Conservation (phyloP, 2,329 filamentous ascomycete genomes). For the Dryadomyces sulphureus region DNA sequence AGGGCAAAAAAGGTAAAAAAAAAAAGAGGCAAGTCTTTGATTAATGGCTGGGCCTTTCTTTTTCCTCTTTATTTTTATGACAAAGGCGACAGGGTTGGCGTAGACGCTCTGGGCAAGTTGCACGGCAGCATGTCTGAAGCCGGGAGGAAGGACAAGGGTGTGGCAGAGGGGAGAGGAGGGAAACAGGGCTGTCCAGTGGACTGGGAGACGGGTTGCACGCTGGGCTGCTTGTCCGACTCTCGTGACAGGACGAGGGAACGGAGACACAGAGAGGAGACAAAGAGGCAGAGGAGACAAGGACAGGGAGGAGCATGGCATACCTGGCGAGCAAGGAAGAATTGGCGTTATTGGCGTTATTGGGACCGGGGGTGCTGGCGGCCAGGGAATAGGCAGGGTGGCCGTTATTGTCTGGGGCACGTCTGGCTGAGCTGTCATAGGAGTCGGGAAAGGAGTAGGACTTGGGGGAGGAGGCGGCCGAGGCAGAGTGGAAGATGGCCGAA, state of each 20-base stretch:
- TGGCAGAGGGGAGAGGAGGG: neutral
- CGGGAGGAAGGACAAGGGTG: neutral
- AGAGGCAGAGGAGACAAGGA: neutral
- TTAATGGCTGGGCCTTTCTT: neutral
- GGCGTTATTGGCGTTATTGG: neutral
- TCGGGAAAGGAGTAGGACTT: too few species aligned
- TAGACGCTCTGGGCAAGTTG: constrained; percentile 11
- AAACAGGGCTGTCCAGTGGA: neutral
- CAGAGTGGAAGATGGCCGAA: too few species aligned
- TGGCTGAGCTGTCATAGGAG: too few species aligned
- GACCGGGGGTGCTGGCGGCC: too few species aligned
- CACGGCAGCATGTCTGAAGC: constrained; percentile 13
- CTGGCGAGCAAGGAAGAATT: too few species aligned
- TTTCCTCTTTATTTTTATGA: neutral
- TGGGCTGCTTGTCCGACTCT: neutral
- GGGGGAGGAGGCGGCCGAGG: too few species aligned
- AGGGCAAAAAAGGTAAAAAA: neutral
- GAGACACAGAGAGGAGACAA: neutral
- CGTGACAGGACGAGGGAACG: neutral
- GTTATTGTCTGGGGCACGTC: too few species aligned
- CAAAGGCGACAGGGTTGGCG: neutral
- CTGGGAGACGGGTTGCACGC: constrained; percentile 1
- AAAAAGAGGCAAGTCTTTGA: neutral
- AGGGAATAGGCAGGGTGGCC: too few species aligned
- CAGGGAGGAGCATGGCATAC: neutral